phyloP scores from a whole-genome alignment of 768 basidiomycete species.

The Kwoniella bestiolae region DNA sequence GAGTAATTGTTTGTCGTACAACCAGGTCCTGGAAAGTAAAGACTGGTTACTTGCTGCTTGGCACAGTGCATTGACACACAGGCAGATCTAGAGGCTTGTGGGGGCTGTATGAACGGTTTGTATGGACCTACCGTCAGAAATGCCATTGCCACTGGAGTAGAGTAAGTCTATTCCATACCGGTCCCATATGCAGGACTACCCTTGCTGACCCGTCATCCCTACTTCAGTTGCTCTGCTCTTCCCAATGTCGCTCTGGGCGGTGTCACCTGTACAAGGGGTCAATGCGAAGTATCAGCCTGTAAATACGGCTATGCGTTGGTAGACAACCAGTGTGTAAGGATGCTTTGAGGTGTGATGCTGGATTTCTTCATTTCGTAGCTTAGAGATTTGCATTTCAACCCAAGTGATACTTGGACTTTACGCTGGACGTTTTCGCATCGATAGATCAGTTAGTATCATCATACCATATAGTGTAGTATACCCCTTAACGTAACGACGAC shows the following conservation, averaged over 20 bases:
- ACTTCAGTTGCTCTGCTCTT: conserved; percentile 5
- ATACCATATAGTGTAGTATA: too few relatives aligned
- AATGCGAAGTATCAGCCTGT: conserved; percentile 18
- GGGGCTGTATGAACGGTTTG: conserved; percentile 11
- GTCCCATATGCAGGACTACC: neutral
- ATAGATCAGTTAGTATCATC: neutral
- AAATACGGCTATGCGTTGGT: conserved; percentile 17
- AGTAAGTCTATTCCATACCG: neutral
- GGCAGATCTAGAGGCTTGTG: conserved; percentile 15
- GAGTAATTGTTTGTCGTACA: too few relatives aligned
- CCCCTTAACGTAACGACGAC: neutral
- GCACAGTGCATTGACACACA: conserved; percentile 15
- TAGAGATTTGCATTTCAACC: neutral
- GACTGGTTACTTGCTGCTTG: neutral
- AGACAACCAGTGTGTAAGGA: conserved; percentile 8
- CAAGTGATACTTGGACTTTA: neutral
- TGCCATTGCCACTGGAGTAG: neutral
- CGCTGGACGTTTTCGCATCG: neutral
- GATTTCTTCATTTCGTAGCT: neutral
- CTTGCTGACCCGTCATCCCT: neutral
- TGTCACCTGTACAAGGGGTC: conserved; percentile 15
- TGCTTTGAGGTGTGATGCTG: neutral
- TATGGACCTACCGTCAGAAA: neutral
- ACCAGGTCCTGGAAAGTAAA: too few relatives aligned
- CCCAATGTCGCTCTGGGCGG: conserved; percentile 17